These are phyloP conservation scores for Trametes coccinea DNA, from an alignment of 768 basidiomycete genomes.

Conservation along the genomic window DNA sequence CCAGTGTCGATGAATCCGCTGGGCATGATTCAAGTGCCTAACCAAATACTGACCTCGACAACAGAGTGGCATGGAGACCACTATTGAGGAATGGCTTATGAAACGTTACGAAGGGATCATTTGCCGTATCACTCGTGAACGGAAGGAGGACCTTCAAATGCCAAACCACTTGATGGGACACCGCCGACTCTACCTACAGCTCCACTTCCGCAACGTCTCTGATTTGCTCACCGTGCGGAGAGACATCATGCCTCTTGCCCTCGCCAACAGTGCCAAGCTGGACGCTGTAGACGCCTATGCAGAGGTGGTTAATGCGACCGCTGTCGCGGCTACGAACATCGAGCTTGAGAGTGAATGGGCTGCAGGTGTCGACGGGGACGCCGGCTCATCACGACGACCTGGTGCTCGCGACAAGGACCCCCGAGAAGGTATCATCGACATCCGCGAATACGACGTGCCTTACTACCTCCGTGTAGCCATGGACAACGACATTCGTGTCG, in stretches of 20 bases:
- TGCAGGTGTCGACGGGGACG: slow-evolving; percentile 42
- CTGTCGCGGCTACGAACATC: slow-evolving; percentile 63
- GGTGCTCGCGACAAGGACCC: slow-evolving; percentile 70
- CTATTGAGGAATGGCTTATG: slow-evolving; percentile 93
- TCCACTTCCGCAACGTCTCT: slow-evolving; percentile 90
- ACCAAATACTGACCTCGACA: not conserved
- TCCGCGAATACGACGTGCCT: slow-evolving; percentile 94
- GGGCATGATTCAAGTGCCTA: no score
- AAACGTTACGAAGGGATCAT: slow-evolving; percentile 92
- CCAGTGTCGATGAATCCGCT: not conserved
- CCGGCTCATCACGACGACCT: slow-evolving; percentile 29
- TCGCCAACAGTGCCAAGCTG: slow-evolving; percentile 87
- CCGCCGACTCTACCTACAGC: slow-evolving; percentile 81
- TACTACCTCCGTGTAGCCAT: slow-evolving; percentile 99
- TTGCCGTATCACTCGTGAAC: slow-evolving; percentile 71
- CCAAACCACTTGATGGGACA: slow-evolving; percentile 99
- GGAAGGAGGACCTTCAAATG: slow-evolving; percentile 91
- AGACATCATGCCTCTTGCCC: slow-evolving; percentile 86
- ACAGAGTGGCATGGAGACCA: slow-evolving; percentile 82
- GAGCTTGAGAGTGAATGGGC: slow-evolving; percentile 67
- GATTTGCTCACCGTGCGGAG: slow-evolving; percentile 87
- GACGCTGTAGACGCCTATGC: slow-evolving; percentile 97
- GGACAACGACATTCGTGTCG: slow-evolving; percentile 96
- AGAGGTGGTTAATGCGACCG: slow-evolving; percentile 85
- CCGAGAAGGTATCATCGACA: slow-evolving; percentile 89